Evolutionary conservation across 768 basidiomycete genomes (phyloP).

Genomic region (Steccherinum ochraceum): DNA sequence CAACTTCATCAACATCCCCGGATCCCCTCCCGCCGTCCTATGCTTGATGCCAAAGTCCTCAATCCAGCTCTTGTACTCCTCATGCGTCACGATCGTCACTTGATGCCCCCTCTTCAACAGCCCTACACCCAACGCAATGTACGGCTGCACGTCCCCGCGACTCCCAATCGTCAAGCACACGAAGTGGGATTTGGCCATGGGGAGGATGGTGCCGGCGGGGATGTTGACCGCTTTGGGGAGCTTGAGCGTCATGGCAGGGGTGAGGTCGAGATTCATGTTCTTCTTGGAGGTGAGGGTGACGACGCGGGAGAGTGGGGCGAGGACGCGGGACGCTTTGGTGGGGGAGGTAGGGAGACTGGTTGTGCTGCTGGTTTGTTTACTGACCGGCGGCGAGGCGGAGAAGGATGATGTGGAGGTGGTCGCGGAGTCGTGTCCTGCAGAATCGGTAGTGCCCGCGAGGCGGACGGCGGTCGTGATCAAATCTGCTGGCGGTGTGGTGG

Average conservation of each 20-base stretch:
- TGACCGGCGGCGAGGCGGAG: constrained; percentile 4
- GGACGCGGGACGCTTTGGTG: constrained; percentile 19
- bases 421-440: neutral
- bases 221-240: constrained; percentile 41
- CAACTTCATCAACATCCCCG: constrained; percentile 62
- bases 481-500: neutral
- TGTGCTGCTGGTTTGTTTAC: neutral
- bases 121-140: constrained; percentile 38
- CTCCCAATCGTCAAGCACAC: constrained; percentile 62
- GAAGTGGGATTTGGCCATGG: constrained; percentile 41
- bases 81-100: constrained; percentile 44
- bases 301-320: constrained; percentile 39
- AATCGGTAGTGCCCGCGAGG: neutral
- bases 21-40: constrained; percentile 62
- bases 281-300: constrained; percentile 22
- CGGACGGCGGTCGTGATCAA: no score
- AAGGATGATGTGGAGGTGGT: constrained; percentile 1
- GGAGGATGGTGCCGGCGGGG: constrained; percentile 28
- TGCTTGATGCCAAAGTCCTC: constrained; percentile 53
- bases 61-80: constrained; percentile 48
- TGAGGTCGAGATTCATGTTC: constrained; percentile 20
- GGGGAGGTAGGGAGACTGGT: constrained; percentile 1
- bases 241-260: constrained; percentile 25
- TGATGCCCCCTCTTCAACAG: constrained; percentile 36
- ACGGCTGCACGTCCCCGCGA: constrained; percentile 46